Evolutionary conservation across 768 basidiomycete species (phyloP).

Genomic region (Ramaria sp.): DNA sequence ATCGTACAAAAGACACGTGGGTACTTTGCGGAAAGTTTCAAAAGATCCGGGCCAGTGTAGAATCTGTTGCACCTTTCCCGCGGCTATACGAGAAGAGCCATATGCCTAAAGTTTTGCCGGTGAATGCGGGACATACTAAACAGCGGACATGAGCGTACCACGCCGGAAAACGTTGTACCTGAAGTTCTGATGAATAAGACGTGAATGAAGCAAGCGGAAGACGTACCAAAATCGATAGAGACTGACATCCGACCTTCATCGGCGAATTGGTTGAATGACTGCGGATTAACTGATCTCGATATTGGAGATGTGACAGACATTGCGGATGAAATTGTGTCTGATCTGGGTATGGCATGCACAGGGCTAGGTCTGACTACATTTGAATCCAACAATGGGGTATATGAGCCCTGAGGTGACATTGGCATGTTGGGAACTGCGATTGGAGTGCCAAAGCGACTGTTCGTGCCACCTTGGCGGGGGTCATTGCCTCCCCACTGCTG

Average conservation of each 20-base stretch:
- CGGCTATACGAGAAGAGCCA: constrained; percentile 73
- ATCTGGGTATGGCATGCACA: constrained; percentile 10
- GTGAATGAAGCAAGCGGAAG: not conserved
- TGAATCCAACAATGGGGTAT: constrained; percentile 15
- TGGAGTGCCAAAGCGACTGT: not conserved
- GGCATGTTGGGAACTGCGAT: not conserved
- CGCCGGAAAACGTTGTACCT: constrained; percentile 85
- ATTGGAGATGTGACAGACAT: constrained; percentile 1
- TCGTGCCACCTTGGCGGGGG: not conserved
- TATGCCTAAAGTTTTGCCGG: constrained; percentile 46
- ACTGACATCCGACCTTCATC: constrained; percentile 75
- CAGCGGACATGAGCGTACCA: constrained; percentile 38
- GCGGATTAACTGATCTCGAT: not conserved
- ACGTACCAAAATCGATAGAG: constrained; percentile 72
- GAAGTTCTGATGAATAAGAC: constrained; percentile 12
- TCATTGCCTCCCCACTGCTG: not conserved
- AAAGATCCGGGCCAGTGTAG: constrained; percentile 77
- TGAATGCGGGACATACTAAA: not conserved
- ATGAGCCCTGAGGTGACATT: constrained; percentile 3
- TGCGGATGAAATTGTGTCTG: constrained; percentile 3
- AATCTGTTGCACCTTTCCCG: constrained; percentile 74
- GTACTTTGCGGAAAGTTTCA: constrained; percentile 80
- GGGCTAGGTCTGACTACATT: constrained; percentile 16
- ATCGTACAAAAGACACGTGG: constrained; percentile 79
- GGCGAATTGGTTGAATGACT: constrained; percentile 12